Base-by-base conservation (phyloP, 192 early-diverging fungal species). In the Funneliformis geosporum region DNA sequence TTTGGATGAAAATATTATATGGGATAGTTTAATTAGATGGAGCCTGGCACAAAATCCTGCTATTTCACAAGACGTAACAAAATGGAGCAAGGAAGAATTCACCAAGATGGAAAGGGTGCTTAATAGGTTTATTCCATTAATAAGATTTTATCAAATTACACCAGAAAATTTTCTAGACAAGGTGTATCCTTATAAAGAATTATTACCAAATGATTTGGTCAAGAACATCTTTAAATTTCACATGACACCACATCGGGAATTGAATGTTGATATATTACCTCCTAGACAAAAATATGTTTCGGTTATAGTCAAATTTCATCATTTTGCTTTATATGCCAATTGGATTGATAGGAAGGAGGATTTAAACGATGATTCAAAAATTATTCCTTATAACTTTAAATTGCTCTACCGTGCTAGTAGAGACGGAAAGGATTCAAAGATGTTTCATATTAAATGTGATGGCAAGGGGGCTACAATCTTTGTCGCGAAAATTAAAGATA, bases 341-440 rank as follows among this genome's bases (percentile, higher is more conserved):
- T 72, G 70, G 70, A 43, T 72, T 43, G 42, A 72, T 72, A 23
- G 16, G 18, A 0, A 72, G 9, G 23, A 72, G n/a, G 21, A 10
- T 11, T 25, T 44, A 11, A 18, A n/a, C 9, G 10, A 42, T 25
- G 10, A 44, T 11, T 55, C 18, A 5, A 21, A 21, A 55, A 55
- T 21, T 0, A 6, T 55, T 55, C 50, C 50, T 55, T 55, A 55
- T 55, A 0, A 21, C 42, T 42, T 72, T 5, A 21, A 44, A 18
- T 72, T 72, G 14, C 38, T 44, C 21, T 72, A 72, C 42, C 28
- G 70, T 25, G 70, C 70, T 21, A 72, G 70, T 46, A 25, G 70
- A 14, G 18, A 55, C 1, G 50, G 5, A 18, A 55, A 21, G 50
- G 50, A 55, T 55, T 55, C 21, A 18, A 55, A 7, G 50, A 6